phyloP scores from a whole-genome alignment of 345 rosid species.

The Syzygium aqueum region DNA sequence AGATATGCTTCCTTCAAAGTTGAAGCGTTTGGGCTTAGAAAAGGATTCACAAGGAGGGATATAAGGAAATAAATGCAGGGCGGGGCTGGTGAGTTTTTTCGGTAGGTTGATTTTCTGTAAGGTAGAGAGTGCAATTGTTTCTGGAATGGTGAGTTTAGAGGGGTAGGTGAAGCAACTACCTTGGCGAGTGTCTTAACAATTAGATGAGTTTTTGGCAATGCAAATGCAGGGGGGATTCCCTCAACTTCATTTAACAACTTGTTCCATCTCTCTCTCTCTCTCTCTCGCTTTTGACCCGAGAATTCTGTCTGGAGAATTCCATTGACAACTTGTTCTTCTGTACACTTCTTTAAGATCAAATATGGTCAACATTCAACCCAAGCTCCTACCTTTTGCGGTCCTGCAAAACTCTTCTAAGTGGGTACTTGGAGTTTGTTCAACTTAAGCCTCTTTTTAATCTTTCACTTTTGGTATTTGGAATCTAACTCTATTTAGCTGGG shows the following conservation, averaged over 20 bases:
- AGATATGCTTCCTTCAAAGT: conserved; percentile 13
- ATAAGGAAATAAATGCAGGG: conserved; percentile 1
- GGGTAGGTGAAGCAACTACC: neutral
- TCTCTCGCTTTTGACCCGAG: too few relatives aligned
- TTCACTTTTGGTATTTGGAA: neutral
- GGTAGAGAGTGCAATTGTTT: neutral
- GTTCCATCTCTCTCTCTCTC: neutral
- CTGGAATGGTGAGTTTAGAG: neutral
- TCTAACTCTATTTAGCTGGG: neutral
- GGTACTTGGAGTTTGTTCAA: neutral
- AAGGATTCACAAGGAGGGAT: conserved; percentile 13
- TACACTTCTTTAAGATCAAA: neutral
- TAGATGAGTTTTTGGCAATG: neutral
- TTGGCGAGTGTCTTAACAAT: neutral
- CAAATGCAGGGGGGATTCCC: neutral
- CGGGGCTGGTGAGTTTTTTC: neutral
- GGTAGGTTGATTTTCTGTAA: neutral
- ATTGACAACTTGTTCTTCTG: neutral
- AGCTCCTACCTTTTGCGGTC: neutral
- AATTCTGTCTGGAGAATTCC: neutral
- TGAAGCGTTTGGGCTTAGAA: neutral
- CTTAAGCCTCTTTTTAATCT: neutral
- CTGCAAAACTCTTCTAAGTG: neutral
- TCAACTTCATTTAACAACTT: neutral
- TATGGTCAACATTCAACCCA: neutral